Evolutionary conservation across 2,329 filamentous ascomycete species (phyloP).

Genomic region (Bipolaris zeicola): DNA sequence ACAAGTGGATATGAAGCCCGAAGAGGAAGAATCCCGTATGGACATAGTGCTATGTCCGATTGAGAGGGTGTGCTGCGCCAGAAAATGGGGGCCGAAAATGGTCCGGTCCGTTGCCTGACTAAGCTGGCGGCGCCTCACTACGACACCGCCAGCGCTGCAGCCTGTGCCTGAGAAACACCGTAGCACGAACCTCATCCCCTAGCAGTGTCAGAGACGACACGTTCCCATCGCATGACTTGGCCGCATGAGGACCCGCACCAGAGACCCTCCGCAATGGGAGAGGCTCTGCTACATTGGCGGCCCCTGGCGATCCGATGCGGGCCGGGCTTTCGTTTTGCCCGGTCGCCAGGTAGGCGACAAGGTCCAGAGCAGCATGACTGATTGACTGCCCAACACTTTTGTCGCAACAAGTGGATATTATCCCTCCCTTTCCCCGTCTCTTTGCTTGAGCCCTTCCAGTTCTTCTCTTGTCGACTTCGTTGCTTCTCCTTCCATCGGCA

Average conservation of each 20-base stretch:
- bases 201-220: background rate
- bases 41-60: constrained; percentile 2
- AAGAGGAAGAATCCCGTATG: background rate
- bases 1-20: too few relatives aligned
- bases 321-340: constrained; percentile 16
- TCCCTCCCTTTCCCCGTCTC: constrained; percentile 1
- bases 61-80: background rate
- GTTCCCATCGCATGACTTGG: constrained; percentile 10
- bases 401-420: constrained; percentile 5
- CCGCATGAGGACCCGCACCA: background rate
- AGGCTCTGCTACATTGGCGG: constrained; percentile 12
- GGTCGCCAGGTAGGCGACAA: constrained; percentile 15
- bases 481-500: constrained; percentile 11
- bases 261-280: constrained; percentile 5
- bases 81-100: constrained; percentile 10
- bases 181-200: constrained; percentile 1
- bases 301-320: constrained; percentile 24
- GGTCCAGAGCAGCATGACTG: constrained; percentile 22
- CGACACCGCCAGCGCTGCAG: background rate
- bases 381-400: constrained; percentile 10
- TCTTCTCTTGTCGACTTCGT: constrained; percentile 2
- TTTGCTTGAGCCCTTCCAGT: constrained; percentile 4
- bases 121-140: constrained; percentile 8
- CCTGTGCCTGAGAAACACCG: background rate
- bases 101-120: constrained; percentile 20